Conservation (phyloP, 495 filamentous ascomycete species). For the Penicillium coprophilum region DNA sequence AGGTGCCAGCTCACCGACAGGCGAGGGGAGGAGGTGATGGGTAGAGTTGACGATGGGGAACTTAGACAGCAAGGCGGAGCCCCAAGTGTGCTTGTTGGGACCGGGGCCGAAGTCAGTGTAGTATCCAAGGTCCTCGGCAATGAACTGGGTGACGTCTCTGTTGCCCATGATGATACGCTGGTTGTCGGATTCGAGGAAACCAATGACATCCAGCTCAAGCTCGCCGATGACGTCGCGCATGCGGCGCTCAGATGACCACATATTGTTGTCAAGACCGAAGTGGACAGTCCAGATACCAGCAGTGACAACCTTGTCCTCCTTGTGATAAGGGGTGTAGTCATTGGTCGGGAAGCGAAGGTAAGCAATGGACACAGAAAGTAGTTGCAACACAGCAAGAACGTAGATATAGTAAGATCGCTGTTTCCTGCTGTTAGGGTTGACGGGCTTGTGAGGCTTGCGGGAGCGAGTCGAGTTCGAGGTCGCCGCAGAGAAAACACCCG, state of each 20-base stretch:
- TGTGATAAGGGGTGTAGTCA: slow-evolving; percentile 87
- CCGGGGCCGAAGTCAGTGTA: slow-evolving; percentile 97
- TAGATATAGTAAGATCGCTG: slow-evolving; percentile 72
- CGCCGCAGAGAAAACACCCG: slow-evolving; percentile 76
- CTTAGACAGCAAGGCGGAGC: slow-evolving; percentile 86
- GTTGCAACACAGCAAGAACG: slow-evolving; percentile 67
- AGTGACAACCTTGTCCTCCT: slow-evolving; percentile 80
- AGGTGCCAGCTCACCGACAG: slow-evolving; percentile 91
- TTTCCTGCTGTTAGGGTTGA: slow-evolving; percentile 53
- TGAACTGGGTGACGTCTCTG: slow-evolving; percentile 90
- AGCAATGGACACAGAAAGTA: slow-evolving; percentile 76
- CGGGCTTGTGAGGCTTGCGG: slow-evolving; percentile 42
- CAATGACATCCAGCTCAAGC: slow-evolving; percentile 91
- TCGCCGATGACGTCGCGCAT: slow-evolving; percentile 92
- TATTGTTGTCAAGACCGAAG: slow-evolving; percentile 97
- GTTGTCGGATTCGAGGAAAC: slow-evolving; percentile 87
- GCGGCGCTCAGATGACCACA: slow-evolving; percentile 95
- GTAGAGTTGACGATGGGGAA: slow-evolving; percentile 98
- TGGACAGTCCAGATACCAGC: slow-evolving; percentile 99
- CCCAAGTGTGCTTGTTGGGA: slow-evolving; percentile 99
- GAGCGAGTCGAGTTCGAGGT: slow-evolving; percentile 49
- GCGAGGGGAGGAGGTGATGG: slow-evolving; percentile 90
- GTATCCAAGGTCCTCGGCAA: slow-evolving; percentile 96
- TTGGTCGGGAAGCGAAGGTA: slow-evolving; percentile 94
- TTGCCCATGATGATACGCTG: slow-evolving; percentile 99